Evolutionary conservation across 2,329 filamentous ascomycete genomes (phyloP).

Genomic region (Talaromyces sp.): DNA sequence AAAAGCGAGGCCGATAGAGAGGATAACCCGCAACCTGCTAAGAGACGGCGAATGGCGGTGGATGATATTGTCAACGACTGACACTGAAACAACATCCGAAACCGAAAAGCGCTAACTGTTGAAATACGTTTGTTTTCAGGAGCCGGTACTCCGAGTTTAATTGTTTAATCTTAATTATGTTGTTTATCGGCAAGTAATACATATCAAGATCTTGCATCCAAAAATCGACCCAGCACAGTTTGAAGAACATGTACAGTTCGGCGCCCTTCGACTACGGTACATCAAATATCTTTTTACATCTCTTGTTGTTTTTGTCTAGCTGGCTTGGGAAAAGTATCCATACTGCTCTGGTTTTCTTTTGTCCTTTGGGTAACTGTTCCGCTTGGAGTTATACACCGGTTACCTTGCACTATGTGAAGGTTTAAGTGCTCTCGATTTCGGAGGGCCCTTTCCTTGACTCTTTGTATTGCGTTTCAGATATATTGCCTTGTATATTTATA

Average conservation of each 20-base stretch:
- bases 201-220: neutral
- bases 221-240: neutral
- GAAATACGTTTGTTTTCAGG: neutral
- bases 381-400: neutral
- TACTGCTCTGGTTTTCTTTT: neutral
- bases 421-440: neutral
- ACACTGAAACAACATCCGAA: neutral
- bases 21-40: conserved; percentile 22
- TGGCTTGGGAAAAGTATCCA: neutral
- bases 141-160: neutral
- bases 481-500: neutral
- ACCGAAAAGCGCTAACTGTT: neutral
- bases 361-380: neutral
- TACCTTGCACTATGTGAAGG: neutral
- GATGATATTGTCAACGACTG: conserved; percentile 37
- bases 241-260: neutral
- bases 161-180: neutral
- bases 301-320: neutral
- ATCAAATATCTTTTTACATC: neutral
- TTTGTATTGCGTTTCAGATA: neutral
- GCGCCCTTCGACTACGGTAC: neutral
- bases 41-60: conserved; percentile 35
- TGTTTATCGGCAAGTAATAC: neutral
- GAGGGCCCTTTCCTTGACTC: neutral
- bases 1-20: conserved; percentile 5